phyloP scores from a whole-genome alignment of 139 green algal genomes.

The Asterochloris sp. region DNA sequence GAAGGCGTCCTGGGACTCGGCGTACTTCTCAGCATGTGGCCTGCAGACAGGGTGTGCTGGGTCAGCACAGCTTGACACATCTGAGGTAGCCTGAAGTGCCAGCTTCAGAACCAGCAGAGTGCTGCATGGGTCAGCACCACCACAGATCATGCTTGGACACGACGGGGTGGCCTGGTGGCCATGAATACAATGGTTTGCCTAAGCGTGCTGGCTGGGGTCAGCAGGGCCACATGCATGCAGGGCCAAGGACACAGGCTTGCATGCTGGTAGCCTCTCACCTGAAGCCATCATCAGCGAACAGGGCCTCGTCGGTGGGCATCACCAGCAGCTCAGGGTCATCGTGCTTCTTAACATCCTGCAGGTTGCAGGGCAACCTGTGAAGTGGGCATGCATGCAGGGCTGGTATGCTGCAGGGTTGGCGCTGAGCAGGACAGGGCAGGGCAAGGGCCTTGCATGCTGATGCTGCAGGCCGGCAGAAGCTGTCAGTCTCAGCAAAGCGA shows the following conservation, averaged over 20 bases:
- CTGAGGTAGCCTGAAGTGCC: not conserved
- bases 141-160: not conserved
- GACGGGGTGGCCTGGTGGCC: no score
- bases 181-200: no score
- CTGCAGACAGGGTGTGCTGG: conserved; percentile 31
- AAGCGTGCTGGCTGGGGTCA: no score
- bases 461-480: no score
- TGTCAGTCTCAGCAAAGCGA: no score
- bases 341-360: conserved; percentile 59
- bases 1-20: conserved; percentile 76
- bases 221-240: not conserved
- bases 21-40: conserved; percentile 87
- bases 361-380: no score
- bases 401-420: no score
- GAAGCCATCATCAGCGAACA: conserved; percentile 89
- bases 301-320: conserved; percentile 76
- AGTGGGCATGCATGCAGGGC: no score
- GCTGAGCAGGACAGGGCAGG: no score
- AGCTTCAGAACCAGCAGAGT: not conserved
- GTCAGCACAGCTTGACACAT: not conserved
- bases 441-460: no score
- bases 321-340: conserved; percentile 84
- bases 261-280: conserved; percentile 34
- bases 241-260: not conserved
- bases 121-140: not conserved